phyloP scores from a whole-genome alignment of 2,329 filamentous ascomycete species.

The Clonostachys byssicola region DNA sequence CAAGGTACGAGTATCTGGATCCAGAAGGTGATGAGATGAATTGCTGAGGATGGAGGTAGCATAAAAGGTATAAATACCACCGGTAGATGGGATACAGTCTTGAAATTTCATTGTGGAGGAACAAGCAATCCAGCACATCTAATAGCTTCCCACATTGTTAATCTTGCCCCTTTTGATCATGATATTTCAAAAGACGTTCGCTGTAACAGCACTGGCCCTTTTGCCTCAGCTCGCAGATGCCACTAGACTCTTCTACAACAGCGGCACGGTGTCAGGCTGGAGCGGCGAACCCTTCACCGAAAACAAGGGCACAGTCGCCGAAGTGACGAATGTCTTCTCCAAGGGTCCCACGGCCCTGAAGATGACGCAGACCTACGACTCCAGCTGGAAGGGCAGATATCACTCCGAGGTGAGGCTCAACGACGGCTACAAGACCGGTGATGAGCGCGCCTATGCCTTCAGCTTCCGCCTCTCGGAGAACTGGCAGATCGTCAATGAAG shows the following conservation, averaged over 20 bases:
- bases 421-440: conserved; percentile 36
- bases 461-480: conserved; percentile 38
- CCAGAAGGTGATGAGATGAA: no score
- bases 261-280: conserved; percentile 35
- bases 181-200: conserved; percentile 4
- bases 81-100: no score
- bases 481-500: conserved; percentile 39
- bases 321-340: conserved; percentile 34
- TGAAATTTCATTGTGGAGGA: no score
- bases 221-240: conserved; percentile 16
- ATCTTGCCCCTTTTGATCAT: background rate
- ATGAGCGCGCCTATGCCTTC: conserved; percentile 45
- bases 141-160: background rate
- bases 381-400: conserved; percentile 36
- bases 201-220: conserved; percentile 11
- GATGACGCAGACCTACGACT: conserved; percentile 37
- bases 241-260: conserved; percentile 32
- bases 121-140: background rate
- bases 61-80: no score
- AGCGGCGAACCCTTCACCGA: conserved; percentile 20
- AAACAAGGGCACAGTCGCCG: conserved; percentile 31
- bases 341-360: conserved; percentile 32
- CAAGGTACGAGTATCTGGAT: no score
- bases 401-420: conserved; percentile 41
- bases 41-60: no score